A percentile compares a stretch with the other conserved stretches of the same genome.
These are phyloP conservation scores for Fistulifera pelliculosa DNA, from an alignment of 108 stramenopile genomes.

Conservation along the genomic window DNA sequence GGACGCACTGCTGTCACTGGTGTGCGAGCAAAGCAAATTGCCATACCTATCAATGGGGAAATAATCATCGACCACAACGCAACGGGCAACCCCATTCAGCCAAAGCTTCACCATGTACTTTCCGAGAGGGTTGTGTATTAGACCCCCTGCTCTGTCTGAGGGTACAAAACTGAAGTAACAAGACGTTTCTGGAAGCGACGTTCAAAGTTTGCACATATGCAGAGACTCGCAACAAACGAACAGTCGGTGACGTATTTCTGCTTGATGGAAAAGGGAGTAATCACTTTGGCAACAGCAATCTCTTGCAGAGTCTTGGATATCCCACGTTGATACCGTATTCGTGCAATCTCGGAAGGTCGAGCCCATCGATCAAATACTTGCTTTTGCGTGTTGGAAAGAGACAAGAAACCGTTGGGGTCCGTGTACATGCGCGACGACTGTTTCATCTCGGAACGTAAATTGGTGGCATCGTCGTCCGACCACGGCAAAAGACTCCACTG, in stretches of 20 bases:
- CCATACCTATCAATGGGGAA: conserved; percentile 71
- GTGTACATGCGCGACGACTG: conserved; percentile 11
- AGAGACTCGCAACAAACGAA: conserved; percentile 86
- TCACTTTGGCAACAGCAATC: conserved; percentile 29
- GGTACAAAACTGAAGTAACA: conserved; percentile 68
- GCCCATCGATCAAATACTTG: conserved; percentile 53
- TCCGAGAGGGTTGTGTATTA: conserved; percentile 79
- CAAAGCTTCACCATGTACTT: conserved; percentile 92
- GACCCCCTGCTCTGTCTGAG: conserved; percentile 54
- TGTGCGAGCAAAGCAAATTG: conserved; percentile 73
- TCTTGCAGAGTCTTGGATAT: conserved; percentile 10
- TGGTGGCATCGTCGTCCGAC: conserved; percentile 55
- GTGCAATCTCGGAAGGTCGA: conserved; percentile 55
- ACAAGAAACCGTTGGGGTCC: conserved; percentile 55
- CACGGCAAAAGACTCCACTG: conserved; percentile 64
- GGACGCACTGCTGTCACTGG: conserved; percentile 9
- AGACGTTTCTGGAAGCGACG: conserved; percentile 51
- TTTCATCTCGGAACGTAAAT: conserved; percentile 11
- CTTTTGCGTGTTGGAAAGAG: conserved; percentile 48
- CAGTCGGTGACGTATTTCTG: conserved; percentile 89
- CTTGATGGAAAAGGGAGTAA: conserved; percentile 57
- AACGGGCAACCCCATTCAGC: conserved; percentile 83
- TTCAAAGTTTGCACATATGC: conserved; percentile 81
- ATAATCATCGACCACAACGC: conserved; percentile 84
- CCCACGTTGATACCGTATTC: conserved; percentile 18